phyloP scores from a whole-genome alignment of 2,329 filamentous ascomycete species.

The Penicillium glabrum region DNA sequence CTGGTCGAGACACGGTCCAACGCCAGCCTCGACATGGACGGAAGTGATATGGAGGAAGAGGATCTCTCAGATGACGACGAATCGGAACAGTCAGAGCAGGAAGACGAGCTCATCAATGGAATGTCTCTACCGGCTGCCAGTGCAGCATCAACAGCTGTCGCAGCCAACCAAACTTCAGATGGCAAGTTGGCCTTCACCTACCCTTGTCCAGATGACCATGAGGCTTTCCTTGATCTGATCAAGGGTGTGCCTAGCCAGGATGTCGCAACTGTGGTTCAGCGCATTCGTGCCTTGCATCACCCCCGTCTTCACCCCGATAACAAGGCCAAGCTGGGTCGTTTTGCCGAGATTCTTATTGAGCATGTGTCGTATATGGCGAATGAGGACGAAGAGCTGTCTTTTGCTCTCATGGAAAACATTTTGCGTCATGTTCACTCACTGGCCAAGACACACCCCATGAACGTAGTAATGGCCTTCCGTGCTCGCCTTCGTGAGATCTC shows the following conservation, averaged over 20 bases:
- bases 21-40: constrained; percentile 41
- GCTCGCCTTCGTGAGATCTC: constrained; percentile 63
- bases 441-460: constrained; percentile 77
- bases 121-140: constrained; percentile 49
- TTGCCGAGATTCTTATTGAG: constrained; percentile 49
- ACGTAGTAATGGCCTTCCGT: constrained; percentile 76
- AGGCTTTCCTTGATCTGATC: constrained; percentile 68
- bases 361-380: constrained; percentile 62
- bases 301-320: constrained; percentile 82
- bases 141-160: constrained; percentile 34
- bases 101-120: constrained; percentile 70
- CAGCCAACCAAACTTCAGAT: constrained; percentile 44
- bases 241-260: constrained; percentile 62
- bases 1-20: constrained; percentile 78
- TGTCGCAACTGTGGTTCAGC: constrained; percentile 76
- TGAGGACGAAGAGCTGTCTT: constrained; percentile 53
- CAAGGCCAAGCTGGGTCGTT: constrained; percentile 72
- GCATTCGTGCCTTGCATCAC: constrained; percentile 89
- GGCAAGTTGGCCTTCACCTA: constrained; percentile 76
- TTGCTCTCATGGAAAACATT: constrained; percentile 72
- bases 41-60: constrained; percentile 55
- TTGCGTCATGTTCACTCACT: constrained; percentile 91
- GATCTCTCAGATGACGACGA: constrained; percentile 51
- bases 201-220: constrained; percentile 75
- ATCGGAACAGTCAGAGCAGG: constrained; percentile 49